A percentile compares a stretch with the other conserved stretches of the same genome.
Conservation (phyloP, 495 filamentous ascomycete species). For the Echria macrotheca region DNA sequence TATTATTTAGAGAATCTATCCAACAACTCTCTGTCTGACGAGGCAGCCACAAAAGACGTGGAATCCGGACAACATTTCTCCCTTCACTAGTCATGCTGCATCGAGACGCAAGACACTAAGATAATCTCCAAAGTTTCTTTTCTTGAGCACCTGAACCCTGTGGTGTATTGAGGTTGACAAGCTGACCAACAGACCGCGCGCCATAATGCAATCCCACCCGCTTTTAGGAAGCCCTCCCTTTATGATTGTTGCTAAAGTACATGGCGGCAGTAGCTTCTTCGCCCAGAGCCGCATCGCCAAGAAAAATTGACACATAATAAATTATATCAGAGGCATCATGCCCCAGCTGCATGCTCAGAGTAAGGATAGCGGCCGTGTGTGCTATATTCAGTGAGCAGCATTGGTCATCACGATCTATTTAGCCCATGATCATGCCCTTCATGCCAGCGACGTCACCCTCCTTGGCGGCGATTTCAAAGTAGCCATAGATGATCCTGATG, state of each 20-base stretch:
- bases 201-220: constrained; percentile 13
- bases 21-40: too few species aligned
- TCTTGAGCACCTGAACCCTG: background rate
- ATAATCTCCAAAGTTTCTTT: too few species aligned
- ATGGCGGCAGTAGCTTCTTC: constrained; percentile 15
- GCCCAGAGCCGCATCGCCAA: constrained; percentile 16
- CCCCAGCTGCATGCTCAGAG: too few species aligned
- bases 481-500: constrained; percentile 89
- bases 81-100: too few species aligned
- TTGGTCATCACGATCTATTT: too few species aligned
- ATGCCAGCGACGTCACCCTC: constrained; percentile 91
- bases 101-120: too few species aligned
- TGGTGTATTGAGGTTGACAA: constrained; percentile 8
- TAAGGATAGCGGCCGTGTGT: too few species aligned
- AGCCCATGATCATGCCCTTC: constrained; percentile 79
- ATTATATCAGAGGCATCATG: too few species aligned
- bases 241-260: constrained; percentile 23
- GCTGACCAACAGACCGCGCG: constrained; percentile 13
- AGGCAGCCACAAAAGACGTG: too few species aligned
- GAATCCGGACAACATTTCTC: too few species aligned
- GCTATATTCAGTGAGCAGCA: too few species aligned
- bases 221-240: constrained; percentile 13
- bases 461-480: constrained; percentile 98
- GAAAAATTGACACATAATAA: constrained; percentile 21
- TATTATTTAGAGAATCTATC: too few species aligned